phyloP scores from a whole-genome alignment of 1,284 basidiomycete genomes.

The Lignosus rhinocerotis region DNA sequence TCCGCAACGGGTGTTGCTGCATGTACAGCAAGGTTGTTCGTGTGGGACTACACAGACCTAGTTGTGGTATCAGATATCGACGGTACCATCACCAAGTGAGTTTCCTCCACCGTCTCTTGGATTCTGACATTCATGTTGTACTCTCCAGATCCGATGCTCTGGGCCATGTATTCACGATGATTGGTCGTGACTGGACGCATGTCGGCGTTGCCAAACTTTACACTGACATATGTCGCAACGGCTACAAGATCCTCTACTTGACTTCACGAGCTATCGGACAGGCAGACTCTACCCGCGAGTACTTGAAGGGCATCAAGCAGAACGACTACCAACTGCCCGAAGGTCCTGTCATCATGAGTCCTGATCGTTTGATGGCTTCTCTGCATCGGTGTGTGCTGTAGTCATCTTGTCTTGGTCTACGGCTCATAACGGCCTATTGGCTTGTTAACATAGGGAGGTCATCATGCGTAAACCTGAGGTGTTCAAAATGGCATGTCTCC shows the following conservation, averaged over 20 bases:
- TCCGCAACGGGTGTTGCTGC: conserved; percentile 87
- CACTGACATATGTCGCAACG: conserved; percentile 94
- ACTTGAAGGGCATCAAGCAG: conserved; percentile 94
- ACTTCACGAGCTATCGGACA: conserved; percentile 98
- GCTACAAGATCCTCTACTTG: conserved; percentile 98
- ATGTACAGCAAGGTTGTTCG: conserved; percentile 91
- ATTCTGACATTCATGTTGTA: conserved; percentile 7
- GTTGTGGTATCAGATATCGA: conserved; percentile 98
- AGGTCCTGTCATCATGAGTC: conserved; percentile 99
- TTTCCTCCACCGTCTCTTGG: neutral
- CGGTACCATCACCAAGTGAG: conserved; percentile 97
- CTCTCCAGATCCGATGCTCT: conserved; percentile 86
- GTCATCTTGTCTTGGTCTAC: neutral
- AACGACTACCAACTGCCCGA: conserved; percentile 95
- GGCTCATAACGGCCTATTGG: neutral
- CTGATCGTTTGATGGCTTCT: conserved; percentile 93
- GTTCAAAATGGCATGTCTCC: conserved; percentile 99
- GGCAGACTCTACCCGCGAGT: conserved; percentile 95
- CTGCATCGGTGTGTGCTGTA: conserved; percentile 75
- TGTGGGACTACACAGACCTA: conserved; percentile 91
- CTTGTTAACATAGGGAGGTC: conserved; percentile 68
- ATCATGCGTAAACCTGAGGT: conserved; percentile 98
- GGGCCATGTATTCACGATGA: conserved; percentile 97
- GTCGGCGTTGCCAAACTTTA: conserved; percentile 97
- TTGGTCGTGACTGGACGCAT: conserved; percentile 99